Evolutionary conservation across 2,329 filamentous ascomycete species (phyloP).

Genomic region (Arthrobotrys entomopaga): DNA sequence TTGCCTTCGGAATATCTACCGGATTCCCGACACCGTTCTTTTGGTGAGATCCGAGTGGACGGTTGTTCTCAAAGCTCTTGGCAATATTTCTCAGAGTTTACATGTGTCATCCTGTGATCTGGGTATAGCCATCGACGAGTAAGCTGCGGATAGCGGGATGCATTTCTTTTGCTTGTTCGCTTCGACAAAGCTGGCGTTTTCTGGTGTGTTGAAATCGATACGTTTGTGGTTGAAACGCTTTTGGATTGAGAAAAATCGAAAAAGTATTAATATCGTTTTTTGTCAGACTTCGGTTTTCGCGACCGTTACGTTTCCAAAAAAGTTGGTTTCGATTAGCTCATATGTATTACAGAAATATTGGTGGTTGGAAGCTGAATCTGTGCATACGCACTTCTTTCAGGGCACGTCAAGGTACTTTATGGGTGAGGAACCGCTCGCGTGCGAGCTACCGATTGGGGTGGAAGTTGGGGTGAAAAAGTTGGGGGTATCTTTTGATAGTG

Average conservation of each 20-base stretch:
- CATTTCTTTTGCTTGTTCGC: background rate
- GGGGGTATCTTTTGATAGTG: conserved; percentile 21
- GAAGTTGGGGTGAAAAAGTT: too few relatives aligned
- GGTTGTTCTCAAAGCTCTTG: background rate
- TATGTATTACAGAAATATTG: conserved; percentile 20
- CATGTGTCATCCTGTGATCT: conserved; percentile 31
- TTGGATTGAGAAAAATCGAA: background rate
- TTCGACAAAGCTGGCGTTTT: background rate
- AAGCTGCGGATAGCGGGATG: conserved; percentile 14
- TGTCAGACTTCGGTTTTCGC: conserved; percentile 19
- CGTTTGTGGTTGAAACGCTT: background rate
- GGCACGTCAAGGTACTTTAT: conserved; percentile 17
- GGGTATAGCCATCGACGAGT: conserved; percentile 1
- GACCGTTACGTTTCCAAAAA: conserved; percentile 8
- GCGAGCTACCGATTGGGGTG: conserved; percentile 19
- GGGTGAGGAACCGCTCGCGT: conserved; percentile 21
- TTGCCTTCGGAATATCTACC: conserved; percentile 47
- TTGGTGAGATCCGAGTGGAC: conserved; percentile 16
- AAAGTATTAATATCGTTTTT: conserved; percentile 9
- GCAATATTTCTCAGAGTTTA: conserved; percentile 7
- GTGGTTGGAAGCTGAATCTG: conserved; percentile 23
- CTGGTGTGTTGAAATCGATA: background rate
- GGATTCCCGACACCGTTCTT: conserved; percentile 28
- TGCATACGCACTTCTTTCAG: conserved; percentile 9
- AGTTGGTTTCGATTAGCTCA: conserved; percentile 34